These are phyloP conservation scores for Drechslerella stenobrocha DNA, from an alignment of 2,329 filamentous ascomycete species.

Conservation along the genomic window DNA sequence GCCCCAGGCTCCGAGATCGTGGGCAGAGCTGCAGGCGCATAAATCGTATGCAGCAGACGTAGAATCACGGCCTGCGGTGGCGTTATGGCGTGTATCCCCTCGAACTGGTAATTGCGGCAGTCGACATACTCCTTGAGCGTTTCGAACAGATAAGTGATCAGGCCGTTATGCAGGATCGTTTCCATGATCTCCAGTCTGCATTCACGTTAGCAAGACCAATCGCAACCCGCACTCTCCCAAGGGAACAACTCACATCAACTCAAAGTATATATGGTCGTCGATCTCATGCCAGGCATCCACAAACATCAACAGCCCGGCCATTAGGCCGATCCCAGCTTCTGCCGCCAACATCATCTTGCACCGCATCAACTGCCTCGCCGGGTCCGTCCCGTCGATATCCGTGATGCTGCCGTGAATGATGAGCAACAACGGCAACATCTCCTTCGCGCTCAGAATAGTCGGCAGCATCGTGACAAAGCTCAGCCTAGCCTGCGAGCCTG, in stretches of 20 bases:
- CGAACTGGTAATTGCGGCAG: slow-evolving; percentile 43
- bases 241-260: slow-evolving; percentile 50
- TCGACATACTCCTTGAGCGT: slow-evolving; percentile 52
- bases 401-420: slow-evolving; percentile 52
- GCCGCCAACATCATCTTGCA: slow-evolving; percentile 53
- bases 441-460: slow-evolving; percentile 51
- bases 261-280: slow-evolving; percentile 53
- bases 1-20: slow-evolving; percentile 43
- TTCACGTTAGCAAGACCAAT: slow-evolving; percentile 17
- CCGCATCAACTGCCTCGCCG: slow-evolving; percentile 52
- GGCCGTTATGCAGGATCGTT: slow-evolving; percentile 52
- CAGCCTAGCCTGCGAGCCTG: slow-evolving; percentile 34
- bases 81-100: slow-evolving; percentile 42
- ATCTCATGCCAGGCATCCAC: slow-evolving; percentile 53
- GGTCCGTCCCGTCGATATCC: slow-evolving; percentile 52
- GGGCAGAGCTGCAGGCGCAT: slow-evolving; percentile 38
- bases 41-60: slow-evolving; percentile 39
- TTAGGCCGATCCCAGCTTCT: slow-evolving; percentile 51
- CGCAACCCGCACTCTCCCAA: too few species aligned
- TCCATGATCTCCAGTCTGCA: slow-evolving; percentile 51
- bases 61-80: slow-evolving; percentile 44
- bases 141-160: slow-evolving; percentile 53
- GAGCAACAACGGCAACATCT: slow-evolving; percentile 52
- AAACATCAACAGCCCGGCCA: slow-evolving; percentile 52
- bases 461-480: slow-evolving; percentile 53